These are phyloP conservation scores for Podospora pseudoanserina DNA, from an alignment of 495 filamentous ascomycete species.

Conservation along the genomic window DNA sequence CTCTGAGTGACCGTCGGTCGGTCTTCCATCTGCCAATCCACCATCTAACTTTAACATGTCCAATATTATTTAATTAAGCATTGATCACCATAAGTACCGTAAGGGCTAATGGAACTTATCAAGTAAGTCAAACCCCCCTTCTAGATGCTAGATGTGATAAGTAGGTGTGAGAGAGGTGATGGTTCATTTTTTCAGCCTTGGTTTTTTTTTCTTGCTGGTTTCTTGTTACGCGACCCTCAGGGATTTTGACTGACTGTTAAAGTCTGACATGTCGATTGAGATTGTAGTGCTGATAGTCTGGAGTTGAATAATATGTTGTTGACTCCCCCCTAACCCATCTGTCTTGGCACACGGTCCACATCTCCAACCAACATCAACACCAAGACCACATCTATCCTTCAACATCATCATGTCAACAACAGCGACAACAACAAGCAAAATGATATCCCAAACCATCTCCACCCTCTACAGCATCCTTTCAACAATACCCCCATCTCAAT, in stretches of 20 bases:
- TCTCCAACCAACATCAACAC: not conserved
- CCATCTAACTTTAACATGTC: no score
- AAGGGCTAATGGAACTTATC: not conserved
- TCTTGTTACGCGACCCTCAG: not conserved
- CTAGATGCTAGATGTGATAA: not conserved
- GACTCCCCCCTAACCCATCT: not conserved
- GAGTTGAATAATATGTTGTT: not conserved
- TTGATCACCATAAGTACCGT: not conserved
- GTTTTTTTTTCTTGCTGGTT: not conserved
- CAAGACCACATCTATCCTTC: not conserved
- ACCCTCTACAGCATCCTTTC: not conserved
- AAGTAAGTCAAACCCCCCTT: not conserved
- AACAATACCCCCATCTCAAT: slow-evolving; percentile 21
- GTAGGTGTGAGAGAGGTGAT: not conserved
- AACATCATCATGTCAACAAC: not conserved
- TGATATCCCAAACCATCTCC: not conserved
- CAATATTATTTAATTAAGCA: no score
- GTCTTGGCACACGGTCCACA: not conserved
- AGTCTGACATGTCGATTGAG: not conserved
- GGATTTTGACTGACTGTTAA: not conserved
- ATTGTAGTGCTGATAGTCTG: not conserved
- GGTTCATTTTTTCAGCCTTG: not conserved
- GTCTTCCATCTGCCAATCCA: no score
- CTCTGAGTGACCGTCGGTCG: no score
- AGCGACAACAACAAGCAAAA: not conserved